Evolutionary conservation across 441 rosid genomes (phyloP).

Genomic region (Aquilaria agallochum): DNA sequence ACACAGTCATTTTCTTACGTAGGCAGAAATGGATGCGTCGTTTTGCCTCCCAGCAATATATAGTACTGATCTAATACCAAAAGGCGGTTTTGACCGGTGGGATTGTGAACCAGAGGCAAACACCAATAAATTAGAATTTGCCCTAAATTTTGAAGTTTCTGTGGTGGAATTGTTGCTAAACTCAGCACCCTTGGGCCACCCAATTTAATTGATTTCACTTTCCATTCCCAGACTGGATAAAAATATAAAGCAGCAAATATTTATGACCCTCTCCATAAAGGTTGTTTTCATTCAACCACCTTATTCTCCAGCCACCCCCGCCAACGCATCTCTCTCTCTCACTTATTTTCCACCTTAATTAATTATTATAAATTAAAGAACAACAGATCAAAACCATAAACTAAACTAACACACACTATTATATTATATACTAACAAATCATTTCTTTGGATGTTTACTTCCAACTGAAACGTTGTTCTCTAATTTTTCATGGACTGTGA

Average conservation of each 20-base stretch:
- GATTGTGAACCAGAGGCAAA: conserved; percentile 18
- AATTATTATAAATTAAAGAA: not conserved
- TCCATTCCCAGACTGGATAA: conserved; percentile 44
- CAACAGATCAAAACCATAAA: conserved; percentile 11
- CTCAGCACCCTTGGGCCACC: conserved; percentile 49
- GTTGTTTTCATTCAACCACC: conserved; percentile 73
- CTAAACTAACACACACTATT: conserved; percentile 9
- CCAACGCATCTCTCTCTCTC: conserved; percentile 22
- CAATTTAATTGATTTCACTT: conserved; percentile 48
- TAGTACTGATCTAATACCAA: conserved; percentile 14
- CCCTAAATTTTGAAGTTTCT: conserved; percentile 50
- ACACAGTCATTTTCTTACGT: conserved; percentile 16
- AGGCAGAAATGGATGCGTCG: conserved; percentile 24
- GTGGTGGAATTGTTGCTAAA: conserved; percentile 43
- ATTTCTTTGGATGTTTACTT: too few species aligned
- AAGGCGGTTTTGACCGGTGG: conserved; percentile 17
- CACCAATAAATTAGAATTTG: conserved; percentile 22
- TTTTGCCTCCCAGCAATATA: conserved; percentile 16
- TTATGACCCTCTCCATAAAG: conserved; percentile 47
- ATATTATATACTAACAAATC: too few species aligned
- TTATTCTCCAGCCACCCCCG: conserved; percentile 60
- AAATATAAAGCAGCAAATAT: conserved; percentile 49
- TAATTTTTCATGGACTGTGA: conserved; percentile 20
- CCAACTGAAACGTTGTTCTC: not conserved
- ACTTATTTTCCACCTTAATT: too few species aligned